Base-by-base conservation (phyloP, 768 basidiomycete species). In the Boletus sp. region DNA sequence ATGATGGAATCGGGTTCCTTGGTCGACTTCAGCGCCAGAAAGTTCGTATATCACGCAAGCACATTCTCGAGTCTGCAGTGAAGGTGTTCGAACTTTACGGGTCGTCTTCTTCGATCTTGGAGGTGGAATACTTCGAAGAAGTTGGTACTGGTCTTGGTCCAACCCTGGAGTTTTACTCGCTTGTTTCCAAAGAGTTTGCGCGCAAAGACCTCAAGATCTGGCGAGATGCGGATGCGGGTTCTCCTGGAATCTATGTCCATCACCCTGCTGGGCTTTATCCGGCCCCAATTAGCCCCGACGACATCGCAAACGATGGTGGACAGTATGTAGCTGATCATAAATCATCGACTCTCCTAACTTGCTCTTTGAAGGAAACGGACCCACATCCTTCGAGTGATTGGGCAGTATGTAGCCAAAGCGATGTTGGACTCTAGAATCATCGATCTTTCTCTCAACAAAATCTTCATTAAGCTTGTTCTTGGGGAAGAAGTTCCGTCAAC, bases 101-200 rank as follows among this genome's bases (percentile, higher is more conserved):
- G 1, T 92, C 92, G 0, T 94, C 92, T 2, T 91, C 90, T 5
- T 94, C 94, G 0, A 85, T 98, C 20, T 82, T 99, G 41, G 97
- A 99, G 71, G 94, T 98, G 50, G 95, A 99, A 75, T 98, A 98
- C 76, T 98, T 98, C 67, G 94, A 97, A 67, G 97, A 99, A 77
- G 95, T 98, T 47, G 97, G 97, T 18, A 98, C 96, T 8, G 97
- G 97, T 18, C 78, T 99, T 11, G 97, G 97, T 3, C 97, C 97
- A 7, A 98, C 97, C 28, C 80, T 98, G 24, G 97, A 99, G 75
- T 99, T 99, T 75, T 99, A 98, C 72, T 91, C 95, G n/a, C 75
- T 98, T 49, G 97, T 94, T 8, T 96, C 92, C 42, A 90, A 87
- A 65, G 97, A 98, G 72, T 98, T 98, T 71, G 94, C 94, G 0